Evolutionary conservation across 164 flowering plant genomes (phyloP).

Genomic region (Dillenia turbinata): DNA sequence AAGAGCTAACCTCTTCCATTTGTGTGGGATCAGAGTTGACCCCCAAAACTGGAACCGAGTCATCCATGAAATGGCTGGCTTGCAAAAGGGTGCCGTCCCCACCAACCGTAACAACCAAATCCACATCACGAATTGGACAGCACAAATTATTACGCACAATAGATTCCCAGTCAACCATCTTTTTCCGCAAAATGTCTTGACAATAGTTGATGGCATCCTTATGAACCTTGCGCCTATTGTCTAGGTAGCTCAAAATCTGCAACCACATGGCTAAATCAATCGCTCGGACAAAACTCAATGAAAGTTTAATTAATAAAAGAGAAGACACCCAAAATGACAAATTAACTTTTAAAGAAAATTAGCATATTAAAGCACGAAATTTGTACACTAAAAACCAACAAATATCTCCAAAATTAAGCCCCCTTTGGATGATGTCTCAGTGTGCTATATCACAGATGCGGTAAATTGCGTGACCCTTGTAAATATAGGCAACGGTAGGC

Average conservation of each 20-base stretch:
- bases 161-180: constrained; percentile 62
- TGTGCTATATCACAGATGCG: too few species aligned
- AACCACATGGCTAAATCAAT: not conserved
- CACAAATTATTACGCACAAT: constrained; percentile 41
- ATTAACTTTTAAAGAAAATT: constrained; percentile 5
- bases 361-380: not conserved
- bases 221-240: constrained; percentile 62
- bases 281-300: too few species aligned
- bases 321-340: too few species aligned
- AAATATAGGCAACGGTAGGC: too few species aligned
- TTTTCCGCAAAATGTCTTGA: constrained; percentile 56
- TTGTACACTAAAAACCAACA: too few species aligned
- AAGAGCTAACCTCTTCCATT: constrained; percentile 52
- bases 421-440: too few species aligned
- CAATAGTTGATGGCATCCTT: constrained; percentile 64
- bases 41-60: constrained; percentile 78
- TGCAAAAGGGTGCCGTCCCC: constrained; percentile 96
- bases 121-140: constrained; percentile 62
- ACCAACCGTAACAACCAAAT: constrained; percentile 81
- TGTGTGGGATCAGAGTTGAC: constrained; percentile 95
- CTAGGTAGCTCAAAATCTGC: constrained; percentile 54
- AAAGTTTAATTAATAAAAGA: too few species aligned
- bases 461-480: too few species aligned
- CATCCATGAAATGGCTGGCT: constrained; percentile 89
- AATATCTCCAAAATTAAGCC: too few species aligned